Percentiles rank a stretch among this genome's conserved stretches.
Conservation (phyloP, 2,329 filamentous ascomycete species). For the Penicillium sp. region DNA sequence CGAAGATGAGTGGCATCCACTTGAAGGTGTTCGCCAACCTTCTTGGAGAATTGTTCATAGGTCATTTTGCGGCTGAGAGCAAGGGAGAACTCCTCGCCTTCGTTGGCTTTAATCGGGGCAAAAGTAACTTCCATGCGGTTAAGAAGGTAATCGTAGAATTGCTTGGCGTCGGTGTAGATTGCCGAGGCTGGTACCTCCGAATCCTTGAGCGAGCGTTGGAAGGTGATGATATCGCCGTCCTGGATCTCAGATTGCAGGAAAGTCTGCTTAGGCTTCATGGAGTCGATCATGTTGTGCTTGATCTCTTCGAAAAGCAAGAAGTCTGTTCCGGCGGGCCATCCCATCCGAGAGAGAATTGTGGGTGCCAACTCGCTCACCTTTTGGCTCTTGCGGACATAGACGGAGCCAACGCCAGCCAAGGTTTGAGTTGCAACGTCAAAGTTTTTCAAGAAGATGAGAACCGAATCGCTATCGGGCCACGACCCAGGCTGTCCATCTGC, state of each 20-base stretch:
- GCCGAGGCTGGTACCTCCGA: conserved; percentile 44
- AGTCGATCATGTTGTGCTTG: conserved; percentile 96
- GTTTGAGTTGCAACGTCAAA: conserved; percentile 79
- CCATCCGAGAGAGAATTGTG: conserved; percentile 77
- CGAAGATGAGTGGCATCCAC: conserved; percentile 84
- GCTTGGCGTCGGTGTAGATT: conserved; percentile 67
- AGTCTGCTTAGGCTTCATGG: conserved; percentile 86
- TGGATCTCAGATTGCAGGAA: conserved; percentile 91
- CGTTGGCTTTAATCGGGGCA: conserved; percentile 58
- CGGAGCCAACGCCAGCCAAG: conserved; percentile 74
- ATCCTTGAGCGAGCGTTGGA: conserved; percentile 66
- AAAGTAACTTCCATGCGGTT: conserved; percentile 82
- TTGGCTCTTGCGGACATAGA: conserved; percentile 85
- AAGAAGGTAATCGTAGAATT: conserved; percentile 91
- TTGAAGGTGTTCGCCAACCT: conserved; percentile 74
- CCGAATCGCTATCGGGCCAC: conserved; percentile 64
- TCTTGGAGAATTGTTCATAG: conserved; percentile 83
- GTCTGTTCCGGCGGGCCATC: conserved; percentile 75
- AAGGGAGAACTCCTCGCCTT: conserved; percentile 70
- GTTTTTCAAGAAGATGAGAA: conserved; percentile 89
- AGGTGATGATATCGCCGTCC: conserved; percentile 95
- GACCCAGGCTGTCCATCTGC: conserved; percentile 66
- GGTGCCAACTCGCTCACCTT: conserved; percentile 83
- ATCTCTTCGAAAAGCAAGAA: conserved; percentile 91
- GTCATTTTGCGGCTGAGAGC: conserved; percentile 83